Percentiles rank a stretch among this genome's conserved stretches.
Evolutionary conservation across 2,329 filamentous ascomycete species (phyloP).

Genomic region (Monosporascus ibericus): DNA sequence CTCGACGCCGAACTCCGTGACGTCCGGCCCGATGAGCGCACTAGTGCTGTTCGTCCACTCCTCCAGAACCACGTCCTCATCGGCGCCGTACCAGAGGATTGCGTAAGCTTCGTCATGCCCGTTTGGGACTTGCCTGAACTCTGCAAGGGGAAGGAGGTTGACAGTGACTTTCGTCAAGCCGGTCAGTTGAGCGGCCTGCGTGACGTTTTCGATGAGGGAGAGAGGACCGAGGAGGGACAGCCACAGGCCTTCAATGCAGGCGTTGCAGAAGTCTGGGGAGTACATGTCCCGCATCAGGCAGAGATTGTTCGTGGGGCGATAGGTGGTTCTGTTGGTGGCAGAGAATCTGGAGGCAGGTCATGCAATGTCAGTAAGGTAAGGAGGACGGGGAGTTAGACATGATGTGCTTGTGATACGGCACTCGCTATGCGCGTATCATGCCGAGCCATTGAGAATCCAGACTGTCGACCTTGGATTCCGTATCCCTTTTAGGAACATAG

Average conservation of each 20-base stretch:
- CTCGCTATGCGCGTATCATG: no score
- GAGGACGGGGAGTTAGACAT: neutral
- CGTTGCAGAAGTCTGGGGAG: conserved; percentile 21
- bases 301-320: conserved; percentile 23
- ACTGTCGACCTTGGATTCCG: no score
- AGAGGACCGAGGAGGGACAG: conserved; percentile 19
- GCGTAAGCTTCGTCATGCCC: conserved; percentile 18
- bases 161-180: conserved; percentile 18
- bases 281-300: conserved; percentile 24
- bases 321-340: conserved; percentile 19
- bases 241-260: conserved; percentile 25
- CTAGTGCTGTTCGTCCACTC: conserved; percentile 23
- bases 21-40: conserved; percentile 11
- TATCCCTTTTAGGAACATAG: no score
- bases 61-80: conserved; percentile 13
- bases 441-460: no score
- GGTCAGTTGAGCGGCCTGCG: conserved; percentile 11
- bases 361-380: neutral
- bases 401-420: neutral
- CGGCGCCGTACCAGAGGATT: conserved; percentile 21
- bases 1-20: conserved; percentile 17
- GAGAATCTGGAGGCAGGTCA: conserved; percentile 14
- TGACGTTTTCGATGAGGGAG: conserved; percentile 21
- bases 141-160: conserved; percentile 19
- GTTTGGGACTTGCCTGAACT: conserved; percentile 19